Evolutionary conservation across 164 flowering plant genomes (phyloP), one percentile per base, ranked within the genome.

Genomic region (Dillenia suffruticosa): DNA sequence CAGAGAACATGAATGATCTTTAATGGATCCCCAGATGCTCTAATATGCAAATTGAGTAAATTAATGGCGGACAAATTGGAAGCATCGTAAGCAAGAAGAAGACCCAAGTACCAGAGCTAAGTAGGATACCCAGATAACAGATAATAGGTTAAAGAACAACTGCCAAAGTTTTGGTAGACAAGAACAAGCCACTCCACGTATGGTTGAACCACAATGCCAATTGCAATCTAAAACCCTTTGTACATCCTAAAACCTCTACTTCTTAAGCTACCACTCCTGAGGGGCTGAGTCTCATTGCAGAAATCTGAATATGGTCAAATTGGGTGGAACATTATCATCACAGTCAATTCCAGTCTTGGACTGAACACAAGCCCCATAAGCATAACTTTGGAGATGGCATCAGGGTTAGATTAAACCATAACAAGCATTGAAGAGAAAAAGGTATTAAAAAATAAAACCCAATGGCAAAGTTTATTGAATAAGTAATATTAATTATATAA

Each of bases 81-180:
- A 15, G 89, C 98, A 65, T 81, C 71, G 46, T 92, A 92, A 3
- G 95, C 90, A 57, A 92, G 82, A 50, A 88, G 40, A 32, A 0
- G 80, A 51, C 98, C 98, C 98, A 50, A 92, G 44, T 8, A 92
- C 90, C 0, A 96, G 96, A 48, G 96, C 53, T 15, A 90, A 63
- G 63, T 78, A 78, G 1, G 71, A 56, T 80, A 85, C 14, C 84
- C 85, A 9, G 77, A 68, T 9, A 87, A 62, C 9, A 79, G 77
- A 49, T 88, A 90, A 66, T 78, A 89, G 12, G 46, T 8, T 0
- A 13, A 9, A 8, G 96, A 87, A 89, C 82, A 89, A 58, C 83
- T 85, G 9, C 84, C 94, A 68, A 88, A 61, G 54, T 87, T 88
- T 16, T 90, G 98, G 67, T 85, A 93, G 13, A 93, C 97, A 51